Percentiles rank a stretch among this genome's conserved stretches.
Evolutionary conservation across 805 yeast genomes (phyloP).

Genomic region (Zygoascus flipseniorum): DNA sequence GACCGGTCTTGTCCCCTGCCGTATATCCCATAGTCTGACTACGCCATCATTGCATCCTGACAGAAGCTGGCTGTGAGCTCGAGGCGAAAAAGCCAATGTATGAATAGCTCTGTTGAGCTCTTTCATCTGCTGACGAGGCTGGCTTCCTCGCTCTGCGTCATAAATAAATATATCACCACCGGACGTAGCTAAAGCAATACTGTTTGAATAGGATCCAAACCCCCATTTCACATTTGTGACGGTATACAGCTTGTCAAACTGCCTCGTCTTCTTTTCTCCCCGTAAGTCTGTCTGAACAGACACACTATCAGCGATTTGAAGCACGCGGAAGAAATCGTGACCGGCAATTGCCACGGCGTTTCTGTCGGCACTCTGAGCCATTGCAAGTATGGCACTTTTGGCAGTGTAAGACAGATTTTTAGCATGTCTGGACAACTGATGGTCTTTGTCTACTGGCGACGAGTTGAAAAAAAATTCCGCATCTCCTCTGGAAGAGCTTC

Average conservation of each 20-base stretch:
- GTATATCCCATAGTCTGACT: slow-evolving; percentile 74
- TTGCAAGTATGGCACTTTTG: slow-evolving; percentile 21
- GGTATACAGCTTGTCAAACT: slow-evolving; percentile 21
- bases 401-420: slow-evolving; percentile 9
- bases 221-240: slow-evolving; percentile 30
- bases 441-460: neutral
- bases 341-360: slow-evolving; percentile 23
- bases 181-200: slow-evolving; percentile 24
- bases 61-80: slow-evolving; percentile 47
- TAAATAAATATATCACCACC: slow-evolving; percentile 29
- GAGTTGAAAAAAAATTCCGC: neutral
- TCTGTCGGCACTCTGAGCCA: slow-evolving; percentile 22
- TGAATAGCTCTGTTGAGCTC: slow-evolving; percentile 43
- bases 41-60: slow-evolving; percentile 75
- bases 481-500: neutral
- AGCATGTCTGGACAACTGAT: neutral
- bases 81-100: slow-evolving; percentile 60
- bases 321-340: slow-evolving; percentile 20
- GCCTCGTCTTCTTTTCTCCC: slow-evolving; percentile 13
- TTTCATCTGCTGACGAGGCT: slow-evolving; percentile 8
- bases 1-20: slow-evolving; percentile 43
- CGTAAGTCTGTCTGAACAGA: slow-evolving; percentile 9
- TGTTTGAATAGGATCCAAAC: slow-evolving; percentile 10
- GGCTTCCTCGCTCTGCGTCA: slow-evolving; percentile 15
- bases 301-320: slow-evolving; percentile 8